These are phyloP conservation scores for Verticillium tricorpus DNA, from an alignment of 2,329 filamentous ascomycete species.

Conservation along the genomic window DNA sequence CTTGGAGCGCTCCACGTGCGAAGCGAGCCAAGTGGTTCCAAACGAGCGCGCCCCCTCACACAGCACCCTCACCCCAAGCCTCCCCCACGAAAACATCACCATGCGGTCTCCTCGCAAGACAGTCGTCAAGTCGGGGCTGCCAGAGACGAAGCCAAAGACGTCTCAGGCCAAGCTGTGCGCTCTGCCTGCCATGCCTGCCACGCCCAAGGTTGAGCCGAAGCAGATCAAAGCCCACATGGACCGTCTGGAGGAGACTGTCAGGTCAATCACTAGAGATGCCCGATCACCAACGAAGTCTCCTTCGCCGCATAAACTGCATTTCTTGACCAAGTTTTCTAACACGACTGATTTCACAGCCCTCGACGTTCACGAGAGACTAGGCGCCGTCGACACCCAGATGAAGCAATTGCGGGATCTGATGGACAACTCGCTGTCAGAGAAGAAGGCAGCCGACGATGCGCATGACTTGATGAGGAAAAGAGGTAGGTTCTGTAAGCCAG, in stretches of 20 bases:
- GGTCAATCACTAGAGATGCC: constrained; percentile 22
- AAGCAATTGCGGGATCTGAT: constrained; percentile 68
- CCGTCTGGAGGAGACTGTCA: constrained; percentile 20
- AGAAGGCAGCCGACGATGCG: constrained; percentile 67
- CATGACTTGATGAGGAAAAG: constrained; percentile 69
- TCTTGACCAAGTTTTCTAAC: constrained; percentile 73
- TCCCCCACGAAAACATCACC: not conserved
- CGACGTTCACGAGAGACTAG: constrained; percentile 74
- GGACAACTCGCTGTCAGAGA: constrained; percentile 62
- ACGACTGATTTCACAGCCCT: constrained; percentile 60
- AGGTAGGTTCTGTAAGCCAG: constrained; percentile 46
- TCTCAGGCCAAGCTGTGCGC: not conserved
- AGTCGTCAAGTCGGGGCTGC: not conserved
- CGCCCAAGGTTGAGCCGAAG: constrained; percentile 7
- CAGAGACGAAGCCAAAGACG: not conserved
- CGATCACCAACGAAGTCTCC: constrained; percentile 33
- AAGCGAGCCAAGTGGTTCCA: constrained; percentile 42
- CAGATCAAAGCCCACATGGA: constrained; percentile 14
- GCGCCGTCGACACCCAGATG: constrained; percentile 72
- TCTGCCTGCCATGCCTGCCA: not conserved
- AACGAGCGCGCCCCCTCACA: not conserved
- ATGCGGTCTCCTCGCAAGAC: not conserved
- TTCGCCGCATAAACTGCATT: constrained; percentile 44
- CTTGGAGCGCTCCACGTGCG: constrained; percentile 9
- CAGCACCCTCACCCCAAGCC: not conserved